These are phyloP conservation scores for Saitozyma podzolica DNA, from an alignment of 768 basidiomycete species.

Conservation along the genomic window DNA sequence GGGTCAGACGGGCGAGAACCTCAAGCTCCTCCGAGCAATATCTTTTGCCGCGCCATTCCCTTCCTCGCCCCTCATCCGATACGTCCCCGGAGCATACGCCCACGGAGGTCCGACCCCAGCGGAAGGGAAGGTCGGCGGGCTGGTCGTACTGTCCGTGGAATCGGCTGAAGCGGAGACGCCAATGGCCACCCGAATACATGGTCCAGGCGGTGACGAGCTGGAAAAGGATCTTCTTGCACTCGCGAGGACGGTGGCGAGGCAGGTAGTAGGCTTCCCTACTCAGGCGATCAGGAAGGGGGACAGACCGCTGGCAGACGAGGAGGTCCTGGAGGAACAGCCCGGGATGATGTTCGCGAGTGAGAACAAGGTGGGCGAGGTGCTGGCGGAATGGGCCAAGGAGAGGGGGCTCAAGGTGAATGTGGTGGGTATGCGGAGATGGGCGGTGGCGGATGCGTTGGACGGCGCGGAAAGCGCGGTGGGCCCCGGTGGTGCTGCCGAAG, in stretches of 20 bases:
- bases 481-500: constrained; percentile 2
- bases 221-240: constrained; percentile 63
- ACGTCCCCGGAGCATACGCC: constrained; percentile 47
- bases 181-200: constrained; percentile 39
- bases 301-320: constrained; percentile 16
- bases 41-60: constrained; percentile 52
- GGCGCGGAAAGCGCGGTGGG: not conserved
- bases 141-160: constrained; percentile 55
- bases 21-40: constrained; percentile 51
- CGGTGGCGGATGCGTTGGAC: constrained; percentile 33
- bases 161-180: constrained; percentile 54
- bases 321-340: constrained; percentile 42
- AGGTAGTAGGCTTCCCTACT: constrained; percentile 81
- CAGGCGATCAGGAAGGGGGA: constrained; percentile 53
- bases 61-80: constrained; percentile 37
- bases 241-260: constrained; percentile 75
- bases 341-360: constrained; percentile 46
- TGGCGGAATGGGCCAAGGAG: constrained; percentile 44
- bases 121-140: constrained; percentile 58
- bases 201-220: constrained; percentile 50
- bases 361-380: constrained; percentile 39
- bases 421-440: constrained; percentile 47
- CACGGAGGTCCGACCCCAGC: constrained; percentile 45
- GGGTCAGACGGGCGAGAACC: constrained; percentile 52
- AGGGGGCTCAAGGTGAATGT: constrained; percentile 39